Evolutionary conservation across 2,329 filamentous ascomycete genomes (phyloP), one percentile per base, ranked within the genome.

Genomic region (Phialophora expanda): DNA sequence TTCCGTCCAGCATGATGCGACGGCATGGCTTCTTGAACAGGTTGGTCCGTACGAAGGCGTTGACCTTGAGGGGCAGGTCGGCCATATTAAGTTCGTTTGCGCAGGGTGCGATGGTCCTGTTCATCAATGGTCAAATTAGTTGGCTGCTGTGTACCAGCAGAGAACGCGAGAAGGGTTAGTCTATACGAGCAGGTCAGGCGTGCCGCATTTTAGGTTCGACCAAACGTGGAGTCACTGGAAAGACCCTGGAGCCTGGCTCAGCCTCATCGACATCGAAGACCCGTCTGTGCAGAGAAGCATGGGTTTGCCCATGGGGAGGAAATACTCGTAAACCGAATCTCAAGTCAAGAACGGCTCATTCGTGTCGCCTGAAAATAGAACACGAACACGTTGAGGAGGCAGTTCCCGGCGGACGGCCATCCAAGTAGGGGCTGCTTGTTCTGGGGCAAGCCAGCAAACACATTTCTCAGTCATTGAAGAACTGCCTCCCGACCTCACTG

Each of bases 151-250:
- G 32, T 12, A 4, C 6, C 50, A 54, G 14, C 22, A 28, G 17
- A 20, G 26, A 24, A 14, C 32, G 4, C 17, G 26, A 30, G 12
- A 30, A n/a, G 14, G 51, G 22, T 54, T 54, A 30, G 51, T 53
- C 22, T 54, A 54, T 54, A 54, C 51, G 51, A 54, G 51, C 24
- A 50, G 20, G 12, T 41, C 14, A 41, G 34, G 34, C 34, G 34
- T 41, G 34, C 34, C 34, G 14, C 14, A 14, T 41, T 14, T 17
- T 7, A 14, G 17, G 12, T 9, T 41, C 14, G 34, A 41, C 34
- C 34, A 41, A 41, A 17, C 17, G 14, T 41, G 34, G 14, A 17
- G 5, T 17, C 34, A 2, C 2, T 17, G 34, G 34, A 17, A 2
- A 17, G 34, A 4, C 17, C 24, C 44, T 46, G 44, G 14, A n/a